phyloP scores from a whole-genome alignment of 352 stramenopile genomes.

The Phytophthora foliorum region DNA sequence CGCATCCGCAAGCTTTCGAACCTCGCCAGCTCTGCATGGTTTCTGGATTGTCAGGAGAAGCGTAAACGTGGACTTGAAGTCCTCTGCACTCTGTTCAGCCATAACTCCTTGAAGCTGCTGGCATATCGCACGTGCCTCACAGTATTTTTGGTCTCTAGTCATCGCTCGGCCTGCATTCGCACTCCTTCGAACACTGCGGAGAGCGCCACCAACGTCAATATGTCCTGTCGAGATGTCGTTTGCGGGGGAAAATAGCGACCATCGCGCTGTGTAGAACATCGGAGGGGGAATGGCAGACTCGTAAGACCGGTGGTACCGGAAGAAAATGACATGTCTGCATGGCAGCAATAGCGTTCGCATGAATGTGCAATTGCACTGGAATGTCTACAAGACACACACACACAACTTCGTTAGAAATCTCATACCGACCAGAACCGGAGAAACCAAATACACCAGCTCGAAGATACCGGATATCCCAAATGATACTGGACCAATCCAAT shows the following conservation, averaged over 20 bases:
- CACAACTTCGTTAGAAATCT: neutral
- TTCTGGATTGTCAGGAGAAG: constrained; percentile 5
- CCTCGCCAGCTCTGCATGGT: constrained; percentile 3
- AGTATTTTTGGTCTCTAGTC: constrained; percentile 6
- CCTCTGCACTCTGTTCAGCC: constrained; percentile 2
- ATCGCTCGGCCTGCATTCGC: neutral
- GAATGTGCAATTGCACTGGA: constrained; percentile 14
- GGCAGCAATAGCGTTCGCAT: constrained; percentile 21
- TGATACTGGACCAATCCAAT: constrained; percentile 1
- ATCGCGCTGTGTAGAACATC: constrained; percentile 19
- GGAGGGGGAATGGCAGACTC: constrained; percentile 14
- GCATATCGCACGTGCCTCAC: neutral
- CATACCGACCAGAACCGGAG: neutral
- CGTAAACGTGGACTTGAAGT: constrained; percentile 1
- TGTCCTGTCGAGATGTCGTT: constrained; percentile 20
- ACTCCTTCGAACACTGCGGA: neutral
- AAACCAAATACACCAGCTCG: neutral
- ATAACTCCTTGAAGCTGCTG: constrained; percentile 16
- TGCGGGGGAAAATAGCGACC: neutral
- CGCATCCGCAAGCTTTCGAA: constrained; percentile 11
- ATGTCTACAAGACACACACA: constrained; percentile 20
- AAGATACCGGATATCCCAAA: neutral
- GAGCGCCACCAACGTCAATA: neutral
- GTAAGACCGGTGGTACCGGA: neutral
- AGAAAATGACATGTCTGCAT: constrained; percentile 21